Evolutionary conservation across 441 rosid species (phyloP).

Genomic region (Erodium moschatum): DNA sequence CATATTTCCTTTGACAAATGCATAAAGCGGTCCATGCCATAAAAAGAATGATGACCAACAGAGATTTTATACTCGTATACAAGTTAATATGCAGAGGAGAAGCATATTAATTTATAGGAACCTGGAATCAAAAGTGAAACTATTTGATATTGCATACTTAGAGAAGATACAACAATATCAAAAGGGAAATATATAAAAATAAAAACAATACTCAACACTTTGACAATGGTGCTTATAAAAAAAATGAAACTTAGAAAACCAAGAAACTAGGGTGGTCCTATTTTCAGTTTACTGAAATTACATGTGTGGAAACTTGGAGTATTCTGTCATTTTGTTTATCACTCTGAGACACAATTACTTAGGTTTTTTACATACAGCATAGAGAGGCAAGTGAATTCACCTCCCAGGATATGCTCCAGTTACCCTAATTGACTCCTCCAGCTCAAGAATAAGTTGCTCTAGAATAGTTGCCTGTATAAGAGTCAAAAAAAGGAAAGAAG

Average conservation of each 20-base stretch:
- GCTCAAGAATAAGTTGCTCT: conserved; percentile 74
- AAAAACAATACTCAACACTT: too few relatives aligned
- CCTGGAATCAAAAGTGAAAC: background rate
- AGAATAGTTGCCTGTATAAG: conserved; percentile 68
- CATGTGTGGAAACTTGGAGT: too few relatives aligned
- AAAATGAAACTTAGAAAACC: background rate
- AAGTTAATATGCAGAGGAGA: background rate
- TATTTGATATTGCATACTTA: background rate
- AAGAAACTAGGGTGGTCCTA: background rate
- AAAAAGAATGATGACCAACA: background rate
- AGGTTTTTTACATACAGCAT: conserved; percentile 9
- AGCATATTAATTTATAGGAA: background rate
- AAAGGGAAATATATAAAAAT: background rate
- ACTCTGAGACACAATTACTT: background rate
- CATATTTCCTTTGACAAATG: too few relatives aligned
- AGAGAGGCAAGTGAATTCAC: conserved; percentile 28
- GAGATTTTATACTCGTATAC: too few relatives aligned
- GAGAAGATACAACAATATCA: background rate
- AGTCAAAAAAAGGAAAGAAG: conserved; percentile 10
- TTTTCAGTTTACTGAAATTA: background rate
- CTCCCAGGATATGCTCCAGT: conserved; percentile 68
- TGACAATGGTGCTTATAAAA: background rate
- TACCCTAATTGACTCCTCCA: conserved; percentile 67
- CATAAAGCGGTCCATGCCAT: background rate
- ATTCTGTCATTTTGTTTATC: background rate